Evolutionary conservation across 2,329 filamentous ascomycete species (phyloP), one percentile per base, ranked within the genome.

Genomic region (Exophiala bonariae): DNA sequence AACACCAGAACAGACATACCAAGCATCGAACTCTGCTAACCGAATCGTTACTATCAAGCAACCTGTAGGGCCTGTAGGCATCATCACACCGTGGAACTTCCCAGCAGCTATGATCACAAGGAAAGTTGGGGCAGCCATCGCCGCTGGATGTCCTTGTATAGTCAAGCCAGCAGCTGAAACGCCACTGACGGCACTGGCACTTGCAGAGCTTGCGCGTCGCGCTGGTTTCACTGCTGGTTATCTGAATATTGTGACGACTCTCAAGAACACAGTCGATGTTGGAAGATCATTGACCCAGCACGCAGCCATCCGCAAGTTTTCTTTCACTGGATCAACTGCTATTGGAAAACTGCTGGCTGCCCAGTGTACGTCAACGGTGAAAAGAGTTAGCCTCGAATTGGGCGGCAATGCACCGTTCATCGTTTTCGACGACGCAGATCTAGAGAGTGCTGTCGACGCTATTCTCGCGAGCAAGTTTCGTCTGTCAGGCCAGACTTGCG

Each of bases 401-500:
- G 69, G 69, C n/a, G 69, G 69, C 4, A 71, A 71, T 49, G 62
- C 59, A 9, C 64, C 67, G 1, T 65, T 65, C 11, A 60, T 72
- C 11, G 59, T 72, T 8, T 71, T 69, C 51, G 62, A 67, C 19
- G 69, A 72, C 49, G 66, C 66, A 3, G 56, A 70, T 34, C 44
- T 72, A 8, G 61, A 66, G 43, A 95, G 89, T 86, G 90, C 86
- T 0, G 91, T 91, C 0, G 89, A 42, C 7, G 54, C 44, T 45
- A 32, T 54, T 13, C 44, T 57, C n/a, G 22, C 46, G 6, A 37
- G 28, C 17, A 57, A 55, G 44, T 56, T 52, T 20, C 26, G 50
- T 31, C 32, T 49, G 39, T 95, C 90, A 28, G 91, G 91, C 11
- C 91, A 96, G 74, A 95, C 89, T 63, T 96, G 91, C 75, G 96